These are phyloP conservation scores for Pichia norvegensis DNA, from an alignment of 1,139 yeast genomes.

Conservation along the genomic window DNA sequence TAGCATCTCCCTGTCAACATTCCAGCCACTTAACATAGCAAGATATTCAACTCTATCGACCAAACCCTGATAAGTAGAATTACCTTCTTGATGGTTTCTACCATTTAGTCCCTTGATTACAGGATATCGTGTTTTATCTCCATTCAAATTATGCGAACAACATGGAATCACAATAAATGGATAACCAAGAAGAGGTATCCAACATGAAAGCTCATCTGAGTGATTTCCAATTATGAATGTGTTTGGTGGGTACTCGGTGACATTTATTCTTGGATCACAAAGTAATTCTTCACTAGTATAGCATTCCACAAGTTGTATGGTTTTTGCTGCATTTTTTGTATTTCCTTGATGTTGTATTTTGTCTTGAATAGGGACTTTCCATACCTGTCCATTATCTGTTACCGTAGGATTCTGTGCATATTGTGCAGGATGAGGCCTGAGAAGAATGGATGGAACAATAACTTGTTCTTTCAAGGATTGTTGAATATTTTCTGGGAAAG, in stretches of 20 bases:
- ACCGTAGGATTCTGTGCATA: constrained; percentile 46
- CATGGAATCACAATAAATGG: constrained; percentile 94
- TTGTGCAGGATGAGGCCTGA: constrained; percentile 62
- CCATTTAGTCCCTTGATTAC: constrained; percentile 25
- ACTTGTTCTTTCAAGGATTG: constrained; percentile 61
- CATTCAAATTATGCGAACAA: constrained; percentile 82
- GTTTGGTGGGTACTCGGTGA: constrained; percentile 56
- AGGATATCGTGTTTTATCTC: constrained; percentile 62
- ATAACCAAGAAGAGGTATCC: constrained; percentile 83
- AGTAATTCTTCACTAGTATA: constrained; percentile 45
- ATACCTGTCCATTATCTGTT: constrained; percentile 52
- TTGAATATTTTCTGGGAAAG: constrained; percentile 59
- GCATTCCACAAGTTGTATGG: constrained; percentile 34
- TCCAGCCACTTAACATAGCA: constrained; percentile 71
- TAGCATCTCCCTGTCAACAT: constrained; percentile 74
- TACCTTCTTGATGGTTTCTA: constrained; percentile 22
- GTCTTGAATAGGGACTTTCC: constrained; percentile 40
- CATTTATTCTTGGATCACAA: constrained; percentile 52
- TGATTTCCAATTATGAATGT: constrained; percentile 91
- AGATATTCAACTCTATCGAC: constrained; percentile 78
- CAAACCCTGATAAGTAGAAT: constrained; percentile 69
- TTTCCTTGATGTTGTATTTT: constrained; percentile 19
- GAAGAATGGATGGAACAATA: constrained; percentile 62
- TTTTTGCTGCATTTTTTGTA: constrained; percentile 11
- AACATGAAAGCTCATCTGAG: constrained; percentile 89